Evolutionary conservation across 352 stramenopile species (phyloP), one percentile per base, ranked within the genome.

Genomic region (Globisporangium solare): DNA sequence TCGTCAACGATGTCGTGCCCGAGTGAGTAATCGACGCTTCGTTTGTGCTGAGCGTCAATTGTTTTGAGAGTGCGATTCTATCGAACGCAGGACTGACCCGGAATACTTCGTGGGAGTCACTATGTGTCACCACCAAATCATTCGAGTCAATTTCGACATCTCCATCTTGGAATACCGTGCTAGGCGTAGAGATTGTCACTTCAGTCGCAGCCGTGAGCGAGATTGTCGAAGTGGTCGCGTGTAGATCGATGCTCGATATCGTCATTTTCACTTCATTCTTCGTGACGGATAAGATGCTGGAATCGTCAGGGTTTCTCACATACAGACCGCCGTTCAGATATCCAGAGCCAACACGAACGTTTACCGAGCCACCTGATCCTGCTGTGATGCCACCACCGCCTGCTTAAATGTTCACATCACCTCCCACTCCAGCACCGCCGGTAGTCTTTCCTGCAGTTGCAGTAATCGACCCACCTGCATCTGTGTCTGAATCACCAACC

Each of bases 291-390:
- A 60, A 61, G 21, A 60, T 73, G 37, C 60, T 65, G 14, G 65
- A 32, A 21, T 54, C 58, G 37, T 61, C 58, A 3, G 50, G 39
- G 6, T 63, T 58, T 32, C 68, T 45, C 35, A 79, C 69, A 31
- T 79, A 74, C 21, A 88, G 57, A 20, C 51, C 58, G 27, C 66
- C 70, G 27, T 51, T 10, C 1, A 50, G 56, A 4, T 47, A 40
- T 3, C 63, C 66, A 20, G 47, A 42, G n/a, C 64, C 68, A 15
- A 63, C 58, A 35, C 56, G 48, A 15, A 75, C 12, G 8, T 68
- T 67, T 22, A 89, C 59, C 11, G 71, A 84, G 2, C 79, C 79
- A 31, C 77, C 77, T 1, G 68, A 70, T 31, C 73, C 73, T 11
- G 60, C 52, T 0, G 64, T 43, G 17, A 24, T 37, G 21, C 1